These are phyloP conservation scores for Quillaja saponaria DNA, from an alignment of 306 rosid genomes.

Conservation along the genomic window DNA sequence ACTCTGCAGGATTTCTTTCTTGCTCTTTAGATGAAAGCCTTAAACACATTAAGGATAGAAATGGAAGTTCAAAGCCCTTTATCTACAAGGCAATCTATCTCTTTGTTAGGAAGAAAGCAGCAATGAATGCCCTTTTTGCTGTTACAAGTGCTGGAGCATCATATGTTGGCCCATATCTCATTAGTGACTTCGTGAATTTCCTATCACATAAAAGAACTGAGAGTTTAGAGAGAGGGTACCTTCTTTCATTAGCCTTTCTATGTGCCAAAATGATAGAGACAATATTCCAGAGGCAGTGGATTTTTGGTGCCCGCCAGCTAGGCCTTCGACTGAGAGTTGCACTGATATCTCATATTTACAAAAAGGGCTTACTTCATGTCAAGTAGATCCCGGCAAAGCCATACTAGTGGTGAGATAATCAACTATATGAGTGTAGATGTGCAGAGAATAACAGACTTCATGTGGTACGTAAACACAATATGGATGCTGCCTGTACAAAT, in stretches of 20 bases:
- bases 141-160: constrained; percentile 69
- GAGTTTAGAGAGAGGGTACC: constrained; percentile 60
- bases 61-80: constrained; percentile 59
- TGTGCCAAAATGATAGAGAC: constrained; percentile 80
- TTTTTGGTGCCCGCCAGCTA: constrained; percentile 88
- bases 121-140: constrained; percentile 70
- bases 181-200: constrained; percentile 76
- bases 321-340: constrained; percentile 91
- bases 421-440: constrained; percentile 96
- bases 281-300: constrained; percentile 89
- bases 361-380: constrained; percentile 76
- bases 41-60: constrained; percentile 53
- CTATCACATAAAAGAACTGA: constrained; percentile 49
- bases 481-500: constrained; percentile 96
- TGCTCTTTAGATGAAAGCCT: constrained; percentile 56
- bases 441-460: constrained; percentile 84
- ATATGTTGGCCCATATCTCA: constrained; percentile 91
- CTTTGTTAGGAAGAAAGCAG: constrained; percentile 77
- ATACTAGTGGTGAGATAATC: constrained; percentile 82
- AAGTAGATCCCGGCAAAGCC: constrained; percentile 71
- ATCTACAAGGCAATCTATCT: constrained; percentile 65
- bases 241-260: constrained; percentile 69
- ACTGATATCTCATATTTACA: constrained; percentile 69
- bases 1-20: constrained; percentile 67
- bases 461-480: constrained; percentile 70